phyloP scores from a whole-genome alignment of 306 rosid species.

The Prunus mongolica region DNA sequence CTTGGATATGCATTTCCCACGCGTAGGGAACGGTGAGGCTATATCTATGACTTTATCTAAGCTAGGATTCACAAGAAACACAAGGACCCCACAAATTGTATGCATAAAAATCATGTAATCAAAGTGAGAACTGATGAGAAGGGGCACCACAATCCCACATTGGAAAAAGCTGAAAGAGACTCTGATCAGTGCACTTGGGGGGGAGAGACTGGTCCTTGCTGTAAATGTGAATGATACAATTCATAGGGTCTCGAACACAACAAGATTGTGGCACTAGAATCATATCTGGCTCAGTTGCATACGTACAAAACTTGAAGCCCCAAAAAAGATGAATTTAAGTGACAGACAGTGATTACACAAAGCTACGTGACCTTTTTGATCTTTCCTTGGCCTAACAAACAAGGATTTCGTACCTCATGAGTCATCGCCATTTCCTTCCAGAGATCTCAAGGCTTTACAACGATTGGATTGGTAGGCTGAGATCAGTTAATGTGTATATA shows the following conservation, averaged over 20 bases:
- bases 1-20: neutral
- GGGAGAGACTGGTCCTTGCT: constrained; percentile 8
- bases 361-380: constrained; percentile 9
- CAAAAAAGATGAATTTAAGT: neutral
- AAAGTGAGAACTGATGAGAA: constrained; percentile 1
- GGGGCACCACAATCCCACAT: constrained; percentile 19
- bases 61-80: constrained; percentile 8
- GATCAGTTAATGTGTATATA: neutral
- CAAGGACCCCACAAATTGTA: constrained; percentile 16
- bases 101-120: neutral
- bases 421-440: constrained; percentile 1
- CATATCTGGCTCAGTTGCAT: constrained; percentile 1
- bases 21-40: neutral
- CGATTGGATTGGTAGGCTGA: neutral
- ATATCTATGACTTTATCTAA: neutral
- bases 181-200: constrained; percentile 2
- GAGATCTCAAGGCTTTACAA: neutral
- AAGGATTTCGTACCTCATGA: neutral
- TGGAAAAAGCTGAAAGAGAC: constrained; percentile 27
- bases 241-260: constrained; percentile 13
- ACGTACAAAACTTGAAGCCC: constrained; percentile 13
- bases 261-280: constrained; percentile 9
- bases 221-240: constrained; percentile 21
- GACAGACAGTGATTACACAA: constrained; percentile 5
- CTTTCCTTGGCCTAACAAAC: neutral